Base-by-base conservation (phyloP, 139 green algal genomes). In the Micractinium conductrix region DNA sequence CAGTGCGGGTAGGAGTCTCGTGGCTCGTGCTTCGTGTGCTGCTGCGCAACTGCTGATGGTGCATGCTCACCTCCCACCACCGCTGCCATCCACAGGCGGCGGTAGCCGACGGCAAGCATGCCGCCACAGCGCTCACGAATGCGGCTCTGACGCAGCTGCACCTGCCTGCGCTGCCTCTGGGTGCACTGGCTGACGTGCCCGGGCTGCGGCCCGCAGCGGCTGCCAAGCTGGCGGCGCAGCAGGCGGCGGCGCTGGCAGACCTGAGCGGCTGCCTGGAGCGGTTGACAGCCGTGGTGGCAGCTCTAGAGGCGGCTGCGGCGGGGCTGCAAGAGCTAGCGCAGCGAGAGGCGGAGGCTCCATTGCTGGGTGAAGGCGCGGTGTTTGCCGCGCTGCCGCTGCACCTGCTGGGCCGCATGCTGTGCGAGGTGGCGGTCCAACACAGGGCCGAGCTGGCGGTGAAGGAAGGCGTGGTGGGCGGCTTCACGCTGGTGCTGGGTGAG, bases 361-460 rank as follows among this genome's bases (percentile, higher is more conserved):
- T 88, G 69, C 55, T 88, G 42, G 58, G n/a, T 8, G 74, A 75
- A 10, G 80, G 63, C 16, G 62, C 86, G 30, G 82, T 89, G 44
- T 89, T 87, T 80, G 71, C 74, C 0, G 43, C 35, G 33, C 35
- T 89, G 74, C 50, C 86, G 53, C 45, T 87, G 43, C 44, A 24
- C 6, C 38, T 80, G 30, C 58, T 89, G 63, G 60, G 40, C 22
- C 6, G 1, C 58, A 65, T 85, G 22, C 48, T 88, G 42, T 38
- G 65, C 35, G 55, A 88, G 38, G 82, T 88, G 40, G 22, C 68
- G 5, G 4, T 40, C 9, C 74, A 70, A 76, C 76, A 90, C 30
- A 17, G n/a, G 0, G n/a, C 24, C 19, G 86, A 90, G 65, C 50
- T 88, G 37, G 53, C 35, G 0, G 72, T 87, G 21, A 90, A 90